Evolutionary conservation across 805 yeast genomes (phyloP).

Genomic region (Torulaspora gathmanii): DNA sequence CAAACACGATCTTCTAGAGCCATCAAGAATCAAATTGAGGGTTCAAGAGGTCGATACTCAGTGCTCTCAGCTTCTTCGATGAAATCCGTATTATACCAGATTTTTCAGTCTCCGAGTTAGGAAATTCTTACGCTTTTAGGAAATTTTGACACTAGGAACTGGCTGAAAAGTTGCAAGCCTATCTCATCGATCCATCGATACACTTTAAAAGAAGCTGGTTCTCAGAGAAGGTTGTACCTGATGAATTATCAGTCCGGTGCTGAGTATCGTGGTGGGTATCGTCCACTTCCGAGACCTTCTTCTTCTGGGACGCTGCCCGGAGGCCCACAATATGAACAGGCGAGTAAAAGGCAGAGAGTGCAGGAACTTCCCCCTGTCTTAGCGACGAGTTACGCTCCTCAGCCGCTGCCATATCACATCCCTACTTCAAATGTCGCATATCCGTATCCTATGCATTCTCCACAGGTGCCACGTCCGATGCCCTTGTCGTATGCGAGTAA

Average conservation of each 20-base stretch:
- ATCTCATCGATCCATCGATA: conserved; percentile 4
- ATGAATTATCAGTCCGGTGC: conserved; percentile 8
- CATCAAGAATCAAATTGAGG: not conserved
- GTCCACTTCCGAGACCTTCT: conserved; percentile 25
- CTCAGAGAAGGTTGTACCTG: not conserved
- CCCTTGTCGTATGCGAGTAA: conserved; percentile 2
- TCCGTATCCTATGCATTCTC: conserved; percentile 6
- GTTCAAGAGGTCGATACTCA: not conserved
- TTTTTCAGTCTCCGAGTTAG: not conserved
- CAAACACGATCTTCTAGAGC: not conserved
- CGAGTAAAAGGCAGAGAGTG: conserved; percentile 10
- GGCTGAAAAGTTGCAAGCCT: conserved; percentile 7
- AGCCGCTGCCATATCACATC: not conserved
- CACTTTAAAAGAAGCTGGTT: not conserved
- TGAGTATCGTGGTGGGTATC: conserved; percentile 8
- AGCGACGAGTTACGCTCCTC: not conserved
- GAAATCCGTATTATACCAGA: not conserved
- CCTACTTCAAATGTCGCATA: not conserved
- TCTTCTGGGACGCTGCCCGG: conserved; percentile 25
- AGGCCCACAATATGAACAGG: conserved; percentile 5
- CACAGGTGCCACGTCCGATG: conserved; percentile 2
- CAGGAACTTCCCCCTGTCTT: conserved; percentile 1
- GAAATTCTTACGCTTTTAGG: conserved; percentile 1
- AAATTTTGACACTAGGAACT: not conserved
- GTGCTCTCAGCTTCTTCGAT: not conserved